phyloP scores from a whole-genome alignment of 768 basidiomycete genomes.

The Xerocomus brunneocitrinus region DNA sequence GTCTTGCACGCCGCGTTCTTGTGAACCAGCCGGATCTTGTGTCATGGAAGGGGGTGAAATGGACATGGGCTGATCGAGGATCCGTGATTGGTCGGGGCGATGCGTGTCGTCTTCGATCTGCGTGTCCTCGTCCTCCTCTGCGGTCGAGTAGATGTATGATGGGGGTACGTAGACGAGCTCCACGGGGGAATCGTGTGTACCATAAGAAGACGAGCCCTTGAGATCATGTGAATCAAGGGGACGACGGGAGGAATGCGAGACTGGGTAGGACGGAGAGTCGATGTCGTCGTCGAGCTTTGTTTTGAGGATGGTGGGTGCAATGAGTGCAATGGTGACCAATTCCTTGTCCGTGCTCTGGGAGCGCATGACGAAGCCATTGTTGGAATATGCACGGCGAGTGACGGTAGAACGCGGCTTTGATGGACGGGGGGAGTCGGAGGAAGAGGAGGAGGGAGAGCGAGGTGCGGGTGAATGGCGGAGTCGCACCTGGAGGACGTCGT shows the following conservation, averaged over 20 bases:
- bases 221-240: constrained; percentile 6
- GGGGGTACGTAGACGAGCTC: constrained; percentile 71
- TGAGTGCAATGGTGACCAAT: constrained; percentile 65
- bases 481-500: constrained; percentile 66
- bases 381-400: constrained; percentile 25
- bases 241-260: constrained; percentile 9
- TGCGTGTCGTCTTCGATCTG: constrained; percentile 16
- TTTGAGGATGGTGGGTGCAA: constrained; percentile 84
- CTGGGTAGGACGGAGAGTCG: constrained; percentile 14
- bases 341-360: constrained; percentile 40
- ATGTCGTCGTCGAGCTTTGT: constrained; percentile 55
- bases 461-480: constrained; percentile 27
- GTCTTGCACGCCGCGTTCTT: constrained; percentile 3
- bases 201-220: constrained; percentile 12
- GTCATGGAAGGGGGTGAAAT: constrained; percentile 4
- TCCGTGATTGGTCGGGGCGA: constrained; percentile 12
- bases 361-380: constrained; percentile 42
- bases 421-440: constrained; percentile 24
- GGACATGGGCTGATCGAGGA: constrained; percentile 9
- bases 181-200: constrained; percentile 47
- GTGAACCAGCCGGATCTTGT: neutral
- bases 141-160: constrained; percentile 26
- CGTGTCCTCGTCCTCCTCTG: constrained; percentile 17
- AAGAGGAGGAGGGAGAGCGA: constrained; percentile 33
- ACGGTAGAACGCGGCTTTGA: constrained; percentile 27